Base-by-base conservation (phyloP, 257 asterid genomes). In the Solanum chmielewskii region DNA sequence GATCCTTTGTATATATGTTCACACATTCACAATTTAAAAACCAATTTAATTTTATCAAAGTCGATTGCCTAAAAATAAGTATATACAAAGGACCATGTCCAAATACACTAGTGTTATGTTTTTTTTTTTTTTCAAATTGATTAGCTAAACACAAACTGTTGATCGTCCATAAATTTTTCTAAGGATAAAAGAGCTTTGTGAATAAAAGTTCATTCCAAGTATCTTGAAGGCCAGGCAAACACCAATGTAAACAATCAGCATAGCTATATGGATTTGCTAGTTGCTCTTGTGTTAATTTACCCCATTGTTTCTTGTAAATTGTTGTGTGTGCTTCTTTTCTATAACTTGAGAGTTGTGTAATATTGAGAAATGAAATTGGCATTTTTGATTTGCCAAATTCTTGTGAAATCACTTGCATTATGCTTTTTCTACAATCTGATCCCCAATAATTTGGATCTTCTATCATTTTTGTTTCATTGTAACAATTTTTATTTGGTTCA, bases 181-280 rank as follows among this genome's bases (percentile, higher is more conserved):
- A 49, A 81, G 69, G 85, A 49, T 81, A 81, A 16, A 81, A 81
- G 13, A 81, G 85, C 7, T 81, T 81, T 20, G 85, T 31, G 39
- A 81, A 81, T 47, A 81, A 2, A 29, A 81, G 69, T 18, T 81
- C 85, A 49, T 81, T 81, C 85, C 85, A 81, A 81, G 69, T 81
- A 29, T 81, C 69, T 81, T 20, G 85, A 49, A 81, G 69, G 18
- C 85, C 85, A 3, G 98, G 99, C 62, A 96, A 86, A 47, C 99
- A 96, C 99, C 99, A 96, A 56, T 96, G 99, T 9, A 94, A 90
- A 90, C 99, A 96, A 73, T 96, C 98, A 0, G 99, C 98, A 39
- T 91, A 94, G 87, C 93, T 88, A 5, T 11, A 80, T 2, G 97
- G 97, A 59, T 93, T 88, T 0, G 94, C 93, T 7, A 87, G 47